phyloP scores from a whole-genome alignment of 768 basidiomycete species.

The Tylopilus plumbeoviolaceoides region DNA sequence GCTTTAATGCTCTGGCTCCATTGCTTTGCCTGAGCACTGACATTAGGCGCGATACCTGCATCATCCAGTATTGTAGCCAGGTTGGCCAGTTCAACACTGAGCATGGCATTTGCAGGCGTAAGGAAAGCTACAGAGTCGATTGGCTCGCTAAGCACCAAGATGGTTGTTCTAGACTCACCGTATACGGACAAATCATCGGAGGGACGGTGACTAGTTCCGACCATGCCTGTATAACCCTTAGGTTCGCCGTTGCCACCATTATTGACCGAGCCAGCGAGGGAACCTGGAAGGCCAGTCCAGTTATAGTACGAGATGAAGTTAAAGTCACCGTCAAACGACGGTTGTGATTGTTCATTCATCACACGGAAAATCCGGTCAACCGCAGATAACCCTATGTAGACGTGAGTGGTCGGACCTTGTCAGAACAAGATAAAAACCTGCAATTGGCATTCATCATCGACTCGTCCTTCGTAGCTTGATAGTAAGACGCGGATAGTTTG shows the following conservation, averaged over 20 bases:
- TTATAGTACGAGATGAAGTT: slow-evolving; percentile 77
- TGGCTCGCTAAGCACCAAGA: neutral
- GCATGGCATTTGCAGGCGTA: slow-evolving; percentile 79
- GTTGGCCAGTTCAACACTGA: slow-evolving; percentile 66
- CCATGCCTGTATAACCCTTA: slow-evolving; percentile 66
- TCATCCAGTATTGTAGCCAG: slow-evolving; percentile 57
- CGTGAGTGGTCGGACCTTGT: neutral
- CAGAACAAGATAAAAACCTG: slow-evolving; percentile 26
- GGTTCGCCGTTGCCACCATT: slow-evolving; percentile 76
- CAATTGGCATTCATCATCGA: slow-evolving; percentile 73
- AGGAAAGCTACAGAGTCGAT: slow-evolving; percentile 55
- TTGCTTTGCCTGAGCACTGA: slow-evolving; percentile 49
- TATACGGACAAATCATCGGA: slow-evolving; percentile 71
- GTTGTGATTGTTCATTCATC: slow-evolving; percentile 72
- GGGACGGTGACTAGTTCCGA: slow-evolving; percentile 74
- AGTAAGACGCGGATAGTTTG: slow-evolving; percentile 72
- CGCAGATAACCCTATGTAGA: slow-evolving; percentile 54
- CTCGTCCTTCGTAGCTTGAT: slow-evolving; percentile 62
- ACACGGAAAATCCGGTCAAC: slow-evolving; percentile 72
- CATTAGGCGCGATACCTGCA: slow-evolving; percentile 42
- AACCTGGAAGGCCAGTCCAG: slow-evolving; percentile 69
- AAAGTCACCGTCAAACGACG: slow-evolving; percentile 64
- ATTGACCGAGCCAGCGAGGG: slow-evolving; percentile 55
- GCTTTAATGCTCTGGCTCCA: slow-evolving; percentile 57
- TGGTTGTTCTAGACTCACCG: slow-evolving; percentile 36